Conservation (phyloP, 169 alveolate genomes). For the Fabrea salina region DNA sequence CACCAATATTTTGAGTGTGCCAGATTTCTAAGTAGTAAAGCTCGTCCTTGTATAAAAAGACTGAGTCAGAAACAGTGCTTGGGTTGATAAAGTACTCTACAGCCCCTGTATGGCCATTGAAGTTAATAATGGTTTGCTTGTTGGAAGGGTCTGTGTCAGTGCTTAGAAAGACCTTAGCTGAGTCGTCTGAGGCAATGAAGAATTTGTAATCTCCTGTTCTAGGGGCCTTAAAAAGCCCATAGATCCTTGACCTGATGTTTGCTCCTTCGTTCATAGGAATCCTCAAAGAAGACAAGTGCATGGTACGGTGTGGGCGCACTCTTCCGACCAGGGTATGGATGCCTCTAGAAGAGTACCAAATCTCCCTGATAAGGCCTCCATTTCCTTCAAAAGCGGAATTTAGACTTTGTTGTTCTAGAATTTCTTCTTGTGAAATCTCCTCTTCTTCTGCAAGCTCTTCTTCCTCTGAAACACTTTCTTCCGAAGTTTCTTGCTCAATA, state of each 20-base stretch:
- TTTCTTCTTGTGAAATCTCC: too few species aligned
- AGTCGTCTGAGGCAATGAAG: conserved; percentile 1
- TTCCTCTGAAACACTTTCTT: too few species aligned
- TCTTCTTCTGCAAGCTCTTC: too few species aligned
- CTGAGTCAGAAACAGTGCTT: background rate
- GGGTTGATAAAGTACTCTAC: background rate
- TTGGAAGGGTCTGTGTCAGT: background rate
- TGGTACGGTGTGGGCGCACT: background rate
- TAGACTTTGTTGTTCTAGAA: too few species aligned
- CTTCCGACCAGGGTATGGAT: background rate
- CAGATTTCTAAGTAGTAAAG: background rate
- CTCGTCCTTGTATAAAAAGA: background rate
- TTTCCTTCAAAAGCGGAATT: conserved; percentile 4
- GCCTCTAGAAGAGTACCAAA: background rate
- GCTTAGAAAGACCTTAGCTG: background rate
- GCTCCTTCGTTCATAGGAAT: background rate
- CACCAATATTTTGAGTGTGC: background rate
- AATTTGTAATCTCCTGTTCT: conserved; percentile 3
- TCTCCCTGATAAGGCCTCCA: background rate
- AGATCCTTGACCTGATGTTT: background rate
- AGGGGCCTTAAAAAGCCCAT: conserved; percentile 27
- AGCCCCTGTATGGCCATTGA: background rate
- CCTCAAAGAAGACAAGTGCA: background rate
- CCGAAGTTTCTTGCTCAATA: too few species aligned
- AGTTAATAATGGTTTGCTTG: background rate